A percentile compares a stretch with the other conserved stretches of the same genome.
phyloP scores from a whole-genome alignment of 768 basidiomycete species.

The Russula griseocarnosa region DNA sequence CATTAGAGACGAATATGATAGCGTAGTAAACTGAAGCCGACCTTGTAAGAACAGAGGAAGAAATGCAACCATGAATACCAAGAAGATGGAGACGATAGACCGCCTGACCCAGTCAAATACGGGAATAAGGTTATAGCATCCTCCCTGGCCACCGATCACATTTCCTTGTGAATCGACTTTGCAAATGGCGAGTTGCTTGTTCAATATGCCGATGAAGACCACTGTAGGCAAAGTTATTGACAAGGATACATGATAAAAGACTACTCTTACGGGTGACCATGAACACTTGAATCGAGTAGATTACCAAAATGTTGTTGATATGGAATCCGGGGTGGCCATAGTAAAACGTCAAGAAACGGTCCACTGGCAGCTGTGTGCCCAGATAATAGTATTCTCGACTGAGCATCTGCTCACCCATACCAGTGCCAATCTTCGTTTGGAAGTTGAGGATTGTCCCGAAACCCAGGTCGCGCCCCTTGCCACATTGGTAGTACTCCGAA shows the following conservation, averaged over 20 bases:
- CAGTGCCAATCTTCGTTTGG: slow-evolving; percentile 99
- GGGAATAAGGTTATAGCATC: slow-evolving; percentile 94
- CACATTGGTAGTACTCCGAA: slow-evolving; percentile 99
- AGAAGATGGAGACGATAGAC: slow-evolving; percentile 94
- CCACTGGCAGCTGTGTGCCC: slow-evolving; percentile 95
- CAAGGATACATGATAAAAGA: slow-evolving; percentile 2
- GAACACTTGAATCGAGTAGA: slow-evolving; percentile 96
- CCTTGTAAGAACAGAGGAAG: slow-evolving; percentile 95
- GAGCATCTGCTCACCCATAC: slow-evolving; percentile 99
- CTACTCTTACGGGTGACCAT: slow-evolving; percentile 80
- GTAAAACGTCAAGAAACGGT: slow-evolving; percentile 99
- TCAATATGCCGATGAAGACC: slow-evolving; percentile 92
- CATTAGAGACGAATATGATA: slow-evolving; percentile 13
- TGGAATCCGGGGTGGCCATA: slow-evolving; percentile 99
- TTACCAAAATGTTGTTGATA: slow-evolving; percentile 98
- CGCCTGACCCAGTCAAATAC: slow-evolving; percentile 98
- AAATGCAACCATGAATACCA: slow-evolving; percentile 98
- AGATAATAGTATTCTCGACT: slow-evolving; percentile 99
- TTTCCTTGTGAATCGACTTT: slow-evolving; percentile 76
- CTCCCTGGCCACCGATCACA: slow-evolving; percentile 77
- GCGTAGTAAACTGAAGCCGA: slow-evolving; percentile 36
- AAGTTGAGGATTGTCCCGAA: slow-evolving; percentile 99
- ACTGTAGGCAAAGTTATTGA: slow-evolving; percentile 43
- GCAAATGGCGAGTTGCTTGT: slow-evolving; percentile 89
- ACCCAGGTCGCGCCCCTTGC: slow-evolving; percentile 98